A percentile compares a stretch with the other conserved stretches of the same genome.
phyloP scores from a whole-genome alignment of 1,284 basidiomycete genomes.

The Leccinum angustisporum region DNA sequence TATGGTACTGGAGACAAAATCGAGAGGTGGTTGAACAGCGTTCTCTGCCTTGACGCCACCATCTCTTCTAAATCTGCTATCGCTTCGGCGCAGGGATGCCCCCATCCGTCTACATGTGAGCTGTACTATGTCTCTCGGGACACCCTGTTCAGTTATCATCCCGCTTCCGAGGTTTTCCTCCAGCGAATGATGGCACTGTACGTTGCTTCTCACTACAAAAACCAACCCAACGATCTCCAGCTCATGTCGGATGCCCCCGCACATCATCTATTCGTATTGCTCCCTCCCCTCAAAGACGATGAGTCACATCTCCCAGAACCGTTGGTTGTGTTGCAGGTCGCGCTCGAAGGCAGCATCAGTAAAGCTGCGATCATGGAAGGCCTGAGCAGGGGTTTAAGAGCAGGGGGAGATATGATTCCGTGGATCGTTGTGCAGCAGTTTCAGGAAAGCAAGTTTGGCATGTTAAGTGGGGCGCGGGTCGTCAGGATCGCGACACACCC shows the following conservation, averaged over 20 bases:
- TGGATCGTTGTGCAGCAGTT: conserved; percentile 97
- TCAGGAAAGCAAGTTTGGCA: conserved; percentile 94
- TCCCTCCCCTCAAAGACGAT: conserved; percentile 88
- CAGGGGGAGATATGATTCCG: conserved; percentile 96
- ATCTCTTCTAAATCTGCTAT: conserved; percentile 53
- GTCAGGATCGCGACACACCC: conserved; percentile 98
- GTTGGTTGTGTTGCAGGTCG: conserved; percentile 93
- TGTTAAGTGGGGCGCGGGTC: conserved; percentile 87
- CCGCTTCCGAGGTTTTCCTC: conserved; percentile 94
- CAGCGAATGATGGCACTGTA: conserved; percentile 99
- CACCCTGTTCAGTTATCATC: conserved; percentile 96
- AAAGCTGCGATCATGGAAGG: conserved; percentile 87
- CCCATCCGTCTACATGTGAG: conserved; percentile 92
- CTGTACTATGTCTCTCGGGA: conserved; percentile 96
- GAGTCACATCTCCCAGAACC: conserved; percentile 88
- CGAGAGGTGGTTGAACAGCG: conserved; percentile 91
- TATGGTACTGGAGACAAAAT: conserved; percentile 87
- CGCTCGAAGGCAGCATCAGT: conserved; percentile 93
- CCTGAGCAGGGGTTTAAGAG: conserved; percentile 74
- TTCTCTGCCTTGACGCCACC: conserved; percentile 94
- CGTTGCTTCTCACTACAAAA: conserved; percentile 98
- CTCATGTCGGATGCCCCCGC: conserved; percentile 96
- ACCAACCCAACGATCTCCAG: conserved; percentile 97
- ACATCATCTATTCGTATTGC: conserved; percentile 93
- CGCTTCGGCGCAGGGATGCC: conserved; percentile 71